These are phyloP conservation scores for Fraxinus quadrangulata DNA, from an alignment of 257 asterid species.

Conservation along the genomic window DNA sequence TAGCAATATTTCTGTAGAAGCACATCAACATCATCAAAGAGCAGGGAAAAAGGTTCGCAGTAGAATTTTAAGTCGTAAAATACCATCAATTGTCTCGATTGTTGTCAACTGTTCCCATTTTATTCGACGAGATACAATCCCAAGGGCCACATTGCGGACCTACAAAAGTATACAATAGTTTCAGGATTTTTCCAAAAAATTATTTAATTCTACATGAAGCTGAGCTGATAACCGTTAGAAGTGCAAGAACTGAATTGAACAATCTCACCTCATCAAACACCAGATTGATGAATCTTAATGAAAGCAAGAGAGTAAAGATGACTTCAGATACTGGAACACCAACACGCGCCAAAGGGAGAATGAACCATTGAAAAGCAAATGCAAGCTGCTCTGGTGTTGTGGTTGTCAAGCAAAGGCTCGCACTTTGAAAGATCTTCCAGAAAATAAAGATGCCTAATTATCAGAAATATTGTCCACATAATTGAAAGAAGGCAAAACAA, in stretches of 20 bases:
- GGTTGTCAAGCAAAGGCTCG: conserved; percentile 91
- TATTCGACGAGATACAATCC: conserved; percentile 90
- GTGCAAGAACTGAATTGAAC: not conserved
- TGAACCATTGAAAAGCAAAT: conserved; percentile 84
- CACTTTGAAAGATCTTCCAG: conserved; percentile 89
- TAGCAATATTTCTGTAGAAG: not conserved
- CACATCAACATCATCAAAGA: not conserved
- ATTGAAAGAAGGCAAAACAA: not conserved
- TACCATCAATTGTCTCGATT: conserved; percentile 86
- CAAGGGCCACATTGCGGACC: conserved; percentile 95
- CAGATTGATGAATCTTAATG: conserved; percentile 80
- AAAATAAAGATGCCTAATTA: conserved; percentile 24
- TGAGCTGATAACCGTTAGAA: conserved; percentile 20
- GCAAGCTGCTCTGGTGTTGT: conserved; percentile 97
- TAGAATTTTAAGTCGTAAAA: conserved; percentile 21
- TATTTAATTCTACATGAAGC: not conserved
- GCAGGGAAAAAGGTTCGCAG: not conserved
- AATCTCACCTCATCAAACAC: conserved; percentile 91
- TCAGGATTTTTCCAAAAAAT: not conserved
- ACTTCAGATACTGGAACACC: conserved; percentile 92
- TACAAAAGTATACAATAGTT: conserved; percentile 22
- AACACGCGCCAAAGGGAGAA: conserved; percentile 59
- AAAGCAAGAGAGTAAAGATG: conserved; percentile 80
- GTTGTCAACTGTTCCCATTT: conserved; percentile 82
- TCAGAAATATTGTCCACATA: conserved; percentile 17